Percentiles rank a stretch among this genome's conserved stretches.
Evolutionary conservation across 2,329 filamentous ascomycete species (phyloP).

Genomic region (Penicillium nordicum): DNA sequence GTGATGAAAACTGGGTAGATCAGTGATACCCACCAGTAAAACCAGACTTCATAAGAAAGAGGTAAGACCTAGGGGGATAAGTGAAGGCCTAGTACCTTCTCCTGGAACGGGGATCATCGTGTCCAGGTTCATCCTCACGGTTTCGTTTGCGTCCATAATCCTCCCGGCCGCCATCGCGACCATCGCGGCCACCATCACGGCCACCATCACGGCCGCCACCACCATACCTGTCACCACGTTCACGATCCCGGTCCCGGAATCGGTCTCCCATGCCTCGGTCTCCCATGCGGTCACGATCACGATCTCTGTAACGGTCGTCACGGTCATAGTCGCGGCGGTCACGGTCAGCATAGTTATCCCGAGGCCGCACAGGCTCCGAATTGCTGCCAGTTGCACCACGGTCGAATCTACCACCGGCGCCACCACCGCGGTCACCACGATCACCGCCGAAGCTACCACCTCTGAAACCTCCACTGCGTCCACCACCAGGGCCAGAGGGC

Average conservation of each 20-base stretch:
- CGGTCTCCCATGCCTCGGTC: slow-evolving; percentile 39
- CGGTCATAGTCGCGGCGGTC: slow-evolving; percentile 52
- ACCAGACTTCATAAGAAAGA: slow-evolving; percentile 24
- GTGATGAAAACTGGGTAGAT: slow-evolving; percentile 25
- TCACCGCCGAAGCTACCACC: slow-evolving; percentile 43
- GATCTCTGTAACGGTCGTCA: slow-evolving; percentile 34
- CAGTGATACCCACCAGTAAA: slow-evolving; percentile 47
- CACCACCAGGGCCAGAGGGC: slow-evolving; percentile 54
- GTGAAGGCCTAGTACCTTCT: slow-evolving; percentile 53
- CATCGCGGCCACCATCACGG: slow-evolving; percentile 31
- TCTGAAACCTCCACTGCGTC: slow-evolving; percentile 51
- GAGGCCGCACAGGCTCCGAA: slow-evolving; percentile 73
- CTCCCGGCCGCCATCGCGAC: slow-evolving; percentile 41
- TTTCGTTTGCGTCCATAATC: slow-evolving; percentile 61
- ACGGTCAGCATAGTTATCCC: slow-evolving; percentile 56
- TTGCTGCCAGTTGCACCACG: slow-evolving; percentile 69
- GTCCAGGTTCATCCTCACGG: slow-evolving; percentile 68
- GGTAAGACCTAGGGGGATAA: slow-evolving; percentile 12
- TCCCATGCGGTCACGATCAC: slow-evolving; percentile 45
- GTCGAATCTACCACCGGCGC: slow-evolving; percentile 46
- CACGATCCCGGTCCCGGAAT: slow-evolving; percentile 42
- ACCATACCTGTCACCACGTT: slow-evolving; percentile 46
- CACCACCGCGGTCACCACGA: slow-evolving; percentile 41
- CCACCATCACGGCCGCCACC: slow-evolving; percentile 39
- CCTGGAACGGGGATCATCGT: slow-evolving; percentile 69